Evolutionary conservation across 208 protist genomes (phyloP).

Genomic region (Crithidia bombi): DNA sequence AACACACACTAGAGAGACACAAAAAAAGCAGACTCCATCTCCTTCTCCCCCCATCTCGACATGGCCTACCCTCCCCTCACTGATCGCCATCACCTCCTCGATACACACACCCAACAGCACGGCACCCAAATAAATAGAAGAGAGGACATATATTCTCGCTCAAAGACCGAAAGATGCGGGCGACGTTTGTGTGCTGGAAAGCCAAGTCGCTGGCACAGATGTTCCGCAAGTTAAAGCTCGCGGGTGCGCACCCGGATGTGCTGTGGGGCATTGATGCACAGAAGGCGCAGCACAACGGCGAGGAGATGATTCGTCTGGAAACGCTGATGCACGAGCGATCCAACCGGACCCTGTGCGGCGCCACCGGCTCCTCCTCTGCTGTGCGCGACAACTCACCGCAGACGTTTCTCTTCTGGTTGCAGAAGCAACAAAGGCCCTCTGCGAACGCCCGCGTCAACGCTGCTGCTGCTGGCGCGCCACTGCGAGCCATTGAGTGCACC

Average conservation of each 20-base stretch:
- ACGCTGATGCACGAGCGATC: conserved; percentile 74
- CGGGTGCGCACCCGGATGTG: conserved; percentile 84
- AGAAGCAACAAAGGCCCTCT: not conserved
- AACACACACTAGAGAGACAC: too few relatives aligned
- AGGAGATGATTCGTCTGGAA: conserved; percentile 86
- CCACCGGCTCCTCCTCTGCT: not conserved
- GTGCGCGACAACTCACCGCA: conserved; percentile 37
- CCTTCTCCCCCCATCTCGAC: too few relatives aligned
- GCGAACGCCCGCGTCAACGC: not conserved
- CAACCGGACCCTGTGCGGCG: not conserved
- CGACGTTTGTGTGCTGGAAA: conserved; percentile 31
- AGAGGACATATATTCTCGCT: conserved; percentile 4
- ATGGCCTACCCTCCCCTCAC: too few relatives aligned
- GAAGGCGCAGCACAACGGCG: conserved; percentile 89
- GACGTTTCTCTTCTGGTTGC: conserved; percentile 77
- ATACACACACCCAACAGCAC: too few relatives aligned
- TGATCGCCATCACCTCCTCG: too few relatives aligned
- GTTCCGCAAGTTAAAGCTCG: conserved; percentile 87
- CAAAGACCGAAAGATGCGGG: conserved; percentile 13
- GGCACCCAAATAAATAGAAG: not conserved
- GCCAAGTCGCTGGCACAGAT: conserved; percentile 75
- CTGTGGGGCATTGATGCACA: conserved; percentile 83
- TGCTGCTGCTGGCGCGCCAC: conserved; percentile 1
- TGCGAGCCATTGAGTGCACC: conserved; percentile 57
- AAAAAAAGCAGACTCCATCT: too few relatives aligned